Conservation (phyloP, 2,329 filamentous ascomycete species). For the Sarocladiaceae sp. region DNA sequence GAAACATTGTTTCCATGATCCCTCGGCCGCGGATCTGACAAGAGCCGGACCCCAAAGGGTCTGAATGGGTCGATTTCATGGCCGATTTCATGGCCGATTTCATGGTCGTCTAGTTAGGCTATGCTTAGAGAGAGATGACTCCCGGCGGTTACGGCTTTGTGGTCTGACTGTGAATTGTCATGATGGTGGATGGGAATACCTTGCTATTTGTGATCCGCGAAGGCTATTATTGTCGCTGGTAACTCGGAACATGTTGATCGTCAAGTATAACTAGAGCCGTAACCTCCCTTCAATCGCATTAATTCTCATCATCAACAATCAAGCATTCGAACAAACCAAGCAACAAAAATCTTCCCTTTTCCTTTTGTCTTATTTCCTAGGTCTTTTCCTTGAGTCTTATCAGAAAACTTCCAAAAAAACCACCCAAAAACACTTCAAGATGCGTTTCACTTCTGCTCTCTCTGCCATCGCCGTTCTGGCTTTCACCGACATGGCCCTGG, state of each 20-base stretch:
- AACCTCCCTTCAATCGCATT: not conserved
- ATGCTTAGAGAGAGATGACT: too few relatives aligned
- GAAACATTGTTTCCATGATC: constrained; percentile 4
- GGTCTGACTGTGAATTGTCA: too few relatives aligned
- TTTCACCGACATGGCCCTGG: constrained; percentile 27
- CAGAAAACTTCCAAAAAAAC: not conserved
- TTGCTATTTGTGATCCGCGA: too few relatives aligned
- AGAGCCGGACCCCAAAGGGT: not conserved
- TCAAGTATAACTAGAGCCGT: constrained; percentile 1
- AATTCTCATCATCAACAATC: not conserved
- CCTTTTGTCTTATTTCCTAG: not conserved
- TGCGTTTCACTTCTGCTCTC: constrained; percentile 29
- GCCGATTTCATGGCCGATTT: not conserved
- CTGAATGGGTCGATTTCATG: not conserved
- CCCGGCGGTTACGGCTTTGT: too few relatives aligned
- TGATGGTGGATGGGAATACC: not conserved
- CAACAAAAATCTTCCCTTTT: not conserved
- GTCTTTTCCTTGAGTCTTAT: constrained; percentile 3
- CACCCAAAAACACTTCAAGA: constrained; percentile 20
- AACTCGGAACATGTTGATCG: not conserved
- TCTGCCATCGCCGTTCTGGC: constrained; percentile 34
- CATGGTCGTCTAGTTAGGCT: too few relatives aligned
- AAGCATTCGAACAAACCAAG: not conserved
- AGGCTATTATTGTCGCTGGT: too few relatives aligned
- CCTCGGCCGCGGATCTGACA: not conserved